Evolutionary conservation across 768 basidiomycete species (phyloP).

Genomic region (Suillus ampliporus): DNA sequence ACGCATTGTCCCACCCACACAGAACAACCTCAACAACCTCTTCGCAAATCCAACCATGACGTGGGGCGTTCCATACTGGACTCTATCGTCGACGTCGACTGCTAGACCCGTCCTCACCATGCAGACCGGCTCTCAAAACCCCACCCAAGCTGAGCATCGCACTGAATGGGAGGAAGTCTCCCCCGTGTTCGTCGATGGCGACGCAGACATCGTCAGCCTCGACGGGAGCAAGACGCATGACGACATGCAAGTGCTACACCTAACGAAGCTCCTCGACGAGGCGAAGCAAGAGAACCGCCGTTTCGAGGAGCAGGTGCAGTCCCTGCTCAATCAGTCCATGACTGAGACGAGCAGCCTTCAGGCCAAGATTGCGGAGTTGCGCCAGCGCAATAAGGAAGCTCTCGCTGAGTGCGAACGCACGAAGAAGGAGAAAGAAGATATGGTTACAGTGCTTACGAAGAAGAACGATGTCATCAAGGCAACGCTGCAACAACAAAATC

Average conservation of each 20-base stretch:
- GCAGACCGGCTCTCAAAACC: not conserved
- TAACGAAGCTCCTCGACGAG: not conserved
- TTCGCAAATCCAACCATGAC: not conserved
- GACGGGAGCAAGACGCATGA: conserved; percentile 4
- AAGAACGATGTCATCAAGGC: conserved; percentile 31
- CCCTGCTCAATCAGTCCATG: conserved; percentile 10
- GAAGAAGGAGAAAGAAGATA: conserved; percentile 25
- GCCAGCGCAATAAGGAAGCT: conserved; percentile 8
- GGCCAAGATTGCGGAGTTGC: conserved; percentile 3
- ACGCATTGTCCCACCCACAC: not conserved
- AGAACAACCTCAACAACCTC: not conserved
- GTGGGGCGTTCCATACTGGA: conserved; percentile 8
- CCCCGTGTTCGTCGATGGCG: conserved; percentile 9
- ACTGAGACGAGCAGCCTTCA: conserved; percentile 12
- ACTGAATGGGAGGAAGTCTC: conserved; percentile 8
- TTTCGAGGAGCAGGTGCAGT: conserved; percentile 10
- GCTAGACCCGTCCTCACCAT: conserved; percentile 1
- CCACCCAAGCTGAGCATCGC: not conserved
- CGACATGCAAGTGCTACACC: conserved; percentile 5
- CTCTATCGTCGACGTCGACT: not conserved
- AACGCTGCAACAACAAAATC: conserved; percentile 19
- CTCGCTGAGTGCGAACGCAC: conserved; percentile 18
- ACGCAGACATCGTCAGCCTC: conserved; percentile 14
- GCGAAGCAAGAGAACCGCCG: conserved; percentile 9
- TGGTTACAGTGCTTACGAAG: conserved; percentile 17